Percentiles rank a stretch among this genome's conserved stretches.
Conservation (phyloP, 371 early-diverging fungal species). For the Rhizopus microsporus region DNA sequence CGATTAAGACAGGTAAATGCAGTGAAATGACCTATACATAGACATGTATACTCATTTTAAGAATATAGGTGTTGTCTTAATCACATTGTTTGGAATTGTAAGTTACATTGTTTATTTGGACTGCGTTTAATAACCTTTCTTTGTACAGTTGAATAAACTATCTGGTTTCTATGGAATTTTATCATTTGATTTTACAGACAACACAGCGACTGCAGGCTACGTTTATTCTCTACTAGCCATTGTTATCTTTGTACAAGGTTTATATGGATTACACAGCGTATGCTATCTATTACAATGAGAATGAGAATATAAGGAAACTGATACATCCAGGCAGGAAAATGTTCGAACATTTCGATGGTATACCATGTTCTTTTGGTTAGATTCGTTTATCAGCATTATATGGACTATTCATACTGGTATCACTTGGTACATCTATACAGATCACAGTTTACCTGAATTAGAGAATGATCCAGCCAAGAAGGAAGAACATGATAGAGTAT, state of each 20-base stretch:
- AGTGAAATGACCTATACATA: background rate
- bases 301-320: background rate
- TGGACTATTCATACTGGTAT: slow-evolving; percentile 38
- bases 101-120: background rate
- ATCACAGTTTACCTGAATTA: slow-evolving; percentile 45
- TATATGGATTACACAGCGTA: slow-evolving; percentile 19
- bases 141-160: slow-evolving; percentile 30
- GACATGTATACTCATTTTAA: background rate
- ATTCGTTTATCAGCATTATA: slow-evolving; percentile 33
- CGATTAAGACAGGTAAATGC: slow-evolving; percentile 13
- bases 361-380: slow-evolving; percentile 47
- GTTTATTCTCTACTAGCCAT: slow-evolving; percentile 28
- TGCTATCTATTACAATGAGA: background rate
- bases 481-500: slow-evolving; percentile 24
- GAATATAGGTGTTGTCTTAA: slow-evolving; percentile 24
- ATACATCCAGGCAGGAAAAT: slow-evolving; percentile 22
- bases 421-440: slow-evolving; percentile 51
- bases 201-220: slow-evolving; percentile 15
- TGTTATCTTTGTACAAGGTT: slow-evolving; percentile 16
- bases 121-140: background rate
- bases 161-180: slow-evolving; percentile 35
- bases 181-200: slow-evolving; percentile 22
- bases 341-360: slow-evolving; percentile 37
- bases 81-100: slow-evolving; percentile 30
- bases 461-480: slow-evolving; percentile 30